Percentiles rank a stretch among this genome's conserved stretches.
phyloP scores from a whole-genome alignment of 345 rosid genomes.

The Viola odorata region DNA sequence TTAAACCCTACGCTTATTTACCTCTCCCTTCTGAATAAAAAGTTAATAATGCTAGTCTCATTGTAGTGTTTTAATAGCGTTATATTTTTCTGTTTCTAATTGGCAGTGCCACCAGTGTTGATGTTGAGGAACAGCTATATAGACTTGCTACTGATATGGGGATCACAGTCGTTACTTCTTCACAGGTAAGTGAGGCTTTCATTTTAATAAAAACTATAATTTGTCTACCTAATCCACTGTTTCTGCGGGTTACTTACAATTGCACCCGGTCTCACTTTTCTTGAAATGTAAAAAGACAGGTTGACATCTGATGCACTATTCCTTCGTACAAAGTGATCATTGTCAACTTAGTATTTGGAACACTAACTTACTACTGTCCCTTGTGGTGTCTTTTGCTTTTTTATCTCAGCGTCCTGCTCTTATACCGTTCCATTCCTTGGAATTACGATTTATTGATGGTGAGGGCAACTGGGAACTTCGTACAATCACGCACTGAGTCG shows the following conservation, averaged over 20 bases:
- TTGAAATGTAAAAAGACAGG: too few species aligned
- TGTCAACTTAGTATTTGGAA: not conserved
- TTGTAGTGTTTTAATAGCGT: not conserved
- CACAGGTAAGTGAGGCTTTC: conserved; percentile 52
- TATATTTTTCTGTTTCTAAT: conserved; percentile 3
- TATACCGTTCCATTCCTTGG: conserved; percentile 79
- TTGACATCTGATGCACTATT: too few species aligned
- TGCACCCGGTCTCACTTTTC: not conserved
- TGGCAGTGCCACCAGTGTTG: conserved; percentile 88
- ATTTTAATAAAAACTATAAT: not conserved
- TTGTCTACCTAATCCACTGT: not conserved
- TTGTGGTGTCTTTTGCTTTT: not conserved
- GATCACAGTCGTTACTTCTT: conserved; percentile 86
- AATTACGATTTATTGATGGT: conserved; percentile 80
- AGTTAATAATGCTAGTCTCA: not conserved
- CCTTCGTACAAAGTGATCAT: too few species aligned
- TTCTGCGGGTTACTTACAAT: not conserved
- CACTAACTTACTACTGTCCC: not conserved
- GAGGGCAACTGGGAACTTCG: conserved; percentile 98
- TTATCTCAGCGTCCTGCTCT: conserved; percentile 75
- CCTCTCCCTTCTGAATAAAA: too few species aligned
- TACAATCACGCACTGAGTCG: conserved; percentile 43
- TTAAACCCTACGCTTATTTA: conserved; percentile 3
- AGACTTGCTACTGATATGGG: conserved; percentile 73
- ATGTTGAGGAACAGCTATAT: conserved; percentile 94